A percentile compares a stretch with the other conserved stretches of the same genome.
Evolutionary conservation across 306 rosid species (phyloP).

Genomic region (Prunus dulcis): DNA sequence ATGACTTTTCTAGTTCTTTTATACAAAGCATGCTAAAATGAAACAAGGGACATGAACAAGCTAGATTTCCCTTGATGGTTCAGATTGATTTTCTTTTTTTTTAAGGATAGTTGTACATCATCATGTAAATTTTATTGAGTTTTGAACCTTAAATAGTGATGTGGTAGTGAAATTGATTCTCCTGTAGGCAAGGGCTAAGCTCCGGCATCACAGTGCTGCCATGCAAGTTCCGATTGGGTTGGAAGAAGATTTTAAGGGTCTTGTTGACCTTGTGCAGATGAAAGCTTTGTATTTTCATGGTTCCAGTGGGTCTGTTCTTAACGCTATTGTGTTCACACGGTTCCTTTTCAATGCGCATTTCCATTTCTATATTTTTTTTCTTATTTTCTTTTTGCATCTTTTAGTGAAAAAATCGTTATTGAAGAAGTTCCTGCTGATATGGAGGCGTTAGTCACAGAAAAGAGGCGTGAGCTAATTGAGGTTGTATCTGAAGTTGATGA

Average conservation of each 20-base stretch:
- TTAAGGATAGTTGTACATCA: neutral
- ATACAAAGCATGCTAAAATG: neutral
- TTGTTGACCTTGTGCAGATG: conserved; percentile 81
- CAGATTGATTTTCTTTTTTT: neutral
- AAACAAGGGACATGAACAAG: neutral
- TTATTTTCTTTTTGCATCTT: conserved; percentile 27
- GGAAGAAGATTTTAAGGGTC: conserved; percentile 93
- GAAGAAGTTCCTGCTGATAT: conserved; percentile 82
- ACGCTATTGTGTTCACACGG: conserved; percentile 4
- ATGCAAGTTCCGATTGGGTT: conserved; percentile 94
- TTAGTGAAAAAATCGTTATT: conserved; percentile 62
- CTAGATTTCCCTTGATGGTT: neutral
- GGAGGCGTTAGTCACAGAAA: conserved; percentile 76
- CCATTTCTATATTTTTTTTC: neutral
- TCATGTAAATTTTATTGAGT: neutral
- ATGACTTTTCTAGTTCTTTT: neutral
- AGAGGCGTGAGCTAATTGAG: conserved; percentile 88
- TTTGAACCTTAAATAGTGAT: neutral
- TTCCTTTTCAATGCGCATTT: neutral
- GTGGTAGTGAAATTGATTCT: conserved; percentile 27
- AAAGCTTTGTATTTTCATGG: conserved; percentile 89
- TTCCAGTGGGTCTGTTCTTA: conserved; percentile 66
- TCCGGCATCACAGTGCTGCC: conserved; percentile 96
- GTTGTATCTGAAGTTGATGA: conserved; percentile 94
- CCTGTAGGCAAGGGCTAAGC: conserved; percentile 88